phyloP scores from a whole-genome alignment of 176 grass and related monocot genomes.

The Themeda triandra region DNA sequence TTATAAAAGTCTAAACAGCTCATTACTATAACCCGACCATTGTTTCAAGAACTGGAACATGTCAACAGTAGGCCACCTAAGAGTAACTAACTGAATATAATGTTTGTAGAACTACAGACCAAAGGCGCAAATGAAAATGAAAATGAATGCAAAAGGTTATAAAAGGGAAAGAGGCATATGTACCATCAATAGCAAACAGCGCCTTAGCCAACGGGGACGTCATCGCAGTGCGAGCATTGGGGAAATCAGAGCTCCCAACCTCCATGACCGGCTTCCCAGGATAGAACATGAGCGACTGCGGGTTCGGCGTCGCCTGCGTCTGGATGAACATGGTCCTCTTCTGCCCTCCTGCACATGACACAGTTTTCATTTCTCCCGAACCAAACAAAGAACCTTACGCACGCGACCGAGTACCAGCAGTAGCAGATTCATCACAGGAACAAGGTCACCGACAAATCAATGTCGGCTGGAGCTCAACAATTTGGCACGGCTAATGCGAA shows the following conservation, averaged over 20 bases:
- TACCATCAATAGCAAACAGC: constrained; percentile 82
- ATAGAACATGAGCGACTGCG: constrained; percentile 93
- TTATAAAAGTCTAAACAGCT: background rate
- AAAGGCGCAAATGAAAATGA: background rate
- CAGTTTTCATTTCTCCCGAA: background rate
- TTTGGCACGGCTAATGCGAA: background rate
- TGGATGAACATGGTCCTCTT: constrained; percentile 98
- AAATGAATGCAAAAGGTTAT: background rate
- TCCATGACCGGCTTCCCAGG: constrained; percentile 95
- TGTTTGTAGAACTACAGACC: background rate
- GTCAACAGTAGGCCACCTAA: background rate
- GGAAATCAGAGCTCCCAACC: constrained; percentile 94
- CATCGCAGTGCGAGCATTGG: constrained; percentile 72
- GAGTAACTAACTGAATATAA: background rate
- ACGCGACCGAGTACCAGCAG: background rate
- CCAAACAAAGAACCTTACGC: background rate
- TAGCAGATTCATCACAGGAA: background rate
- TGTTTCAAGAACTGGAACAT: background rate
- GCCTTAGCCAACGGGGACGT: constrained; percentile 84
- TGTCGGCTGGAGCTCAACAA: background rate
- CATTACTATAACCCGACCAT: background rate
- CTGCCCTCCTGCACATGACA: constrained; percentile 69
- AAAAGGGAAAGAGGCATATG: background rate
- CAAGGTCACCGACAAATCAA: background rate
- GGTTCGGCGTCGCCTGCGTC: constrained; percentile 87